phyloP scores from a whole-genome alignment of 352 stramenopile species.

The Phytophthora pisi region DNA sequence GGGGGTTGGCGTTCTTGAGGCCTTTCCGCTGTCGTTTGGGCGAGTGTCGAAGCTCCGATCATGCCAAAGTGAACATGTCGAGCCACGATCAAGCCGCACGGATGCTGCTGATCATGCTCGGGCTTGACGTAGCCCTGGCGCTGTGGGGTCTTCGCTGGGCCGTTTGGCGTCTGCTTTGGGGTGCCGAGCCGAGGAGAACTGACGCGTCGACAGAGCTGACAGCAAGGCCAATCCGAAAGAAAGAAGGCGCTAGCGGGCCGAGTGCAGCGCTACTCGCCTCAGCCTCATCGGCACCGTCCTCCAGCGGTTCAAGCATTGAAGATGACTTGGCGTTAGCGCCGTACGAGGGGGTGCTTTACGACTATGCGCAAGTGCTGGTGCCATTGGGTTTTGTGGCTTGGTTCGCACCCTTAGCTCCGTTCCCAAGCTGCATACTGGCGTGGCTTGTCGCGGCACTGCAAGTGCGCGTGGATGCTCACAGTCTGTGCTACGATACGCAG shows the following conservation, averaged over 20 bases:
- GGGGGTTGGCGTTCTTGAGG: slow-evolving; percentile 56
- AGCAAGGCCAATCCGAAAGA: background rate
- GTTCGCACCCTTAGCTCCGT: slow-evolving; percentile 61
- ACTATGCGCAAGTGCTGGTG: slow-evolving; percentile 76
- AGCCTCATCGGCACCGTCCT: background rate
- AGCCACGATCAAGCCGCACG: slow-evolving; percentile 53
- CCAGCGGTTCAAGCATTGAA: slow-evolving; percentile 28
- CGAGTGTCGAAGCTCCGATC: slow-evolving; percentile 23
- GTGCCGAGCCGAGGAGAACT: background rate
- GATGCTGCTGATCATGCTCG: slow-evolving; percentile 56
- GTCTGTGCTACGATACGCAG: slow-evolving; percentile 65
- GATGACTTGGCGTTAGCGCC: slow-evolving; percentile 46
- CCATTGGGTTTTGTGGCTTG: slow-evolving; percentile 68
- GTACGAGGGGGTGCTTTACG: slow-evolving; percentile 78
- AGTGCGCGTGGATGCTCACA: slow-evolving; percentile 68
- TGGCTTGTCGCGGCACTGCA: slow-evolving; percentile 63
- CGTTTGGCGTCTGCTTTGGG: slow-evolving; percentile 30
- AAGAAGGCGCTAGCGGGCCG: background rate
- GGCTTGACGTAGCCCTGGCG: slow-evolving; percentile 47
- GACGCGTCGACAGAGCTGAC: slow-evolving; percentile 2
- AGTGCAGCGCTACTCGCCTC: slow-evolving; percentile 14
- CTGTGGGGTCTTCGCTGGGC: slow-evolving; percentile 55
- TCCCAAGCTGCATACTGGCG: slow-evolving; percentile 42
- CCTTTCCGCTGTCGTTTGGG: slow-evolving; percentile 33
- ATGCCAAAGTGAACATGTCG: slow-evolving; percentile 26